Evolutionary conservation across 768 basidiomycete species (phyloP).

Genomic region (Hericium alpestre): DNA sequence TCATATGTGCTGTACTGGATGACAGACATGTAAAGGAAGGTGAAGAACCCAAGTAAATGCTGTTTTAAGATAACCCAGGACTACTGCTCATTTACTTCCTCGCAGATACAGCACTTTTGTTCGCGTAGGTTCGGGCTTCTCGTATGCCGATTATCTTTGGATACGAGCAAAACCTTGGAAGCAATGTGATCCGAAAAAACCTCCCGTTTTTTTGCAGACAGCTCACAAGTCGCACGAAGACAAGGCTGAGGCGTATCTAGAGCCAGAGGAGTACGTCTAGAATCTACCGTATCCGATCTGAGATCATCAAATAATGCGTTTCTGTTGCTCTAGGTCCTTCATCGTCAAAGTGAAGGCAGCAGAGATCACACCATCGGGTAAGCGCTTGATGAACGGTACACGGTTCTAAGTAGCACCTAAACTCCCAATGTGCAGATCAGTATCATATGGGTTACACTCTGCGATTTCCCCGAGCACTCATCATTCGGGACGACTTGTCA

Average conservation of each 20-base stretch:
- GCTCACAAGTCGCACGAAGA: slow-evolving; percentile 58
- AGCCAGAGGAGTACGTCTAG: slow-evolving; percentile 67
- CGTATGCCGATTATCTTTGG: slow-evolving; percentile 80
- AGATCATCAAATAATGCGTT: background rate
- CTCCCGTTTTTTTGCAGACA: slow-evolving; percentile 60
- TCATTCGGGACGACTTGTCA: slow-evolving; percentile 69
- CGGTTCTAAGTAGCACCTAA: background rate
- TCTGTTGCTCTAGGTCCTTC: slow-evolving; percentile 57
- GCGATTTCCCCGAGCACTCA: slow-evolving; percentile 83
- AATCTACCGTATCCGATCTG: background rate
- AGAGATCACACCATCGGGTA: slow-evolving; percentile 73
- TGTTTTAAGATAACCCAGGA: background rate
- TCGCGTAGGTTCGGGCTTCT: slow-evolving; percentile 83
- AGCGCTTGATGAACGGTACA: slow-evolving; percentile 1
- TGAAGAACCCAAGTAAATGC: slow-evolving; percentile 51
- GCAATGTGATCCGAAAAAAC: slow-evolving; percentile 58
- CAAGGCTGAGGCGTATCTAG: slow-evolving; percentile 84
- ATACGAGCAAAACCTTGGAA: slow-evolving; percentile 79
- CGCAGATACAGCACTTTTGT: slow-evolving; percentile 77
- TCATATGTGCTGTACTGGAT: slow-evolving; percentile 84
- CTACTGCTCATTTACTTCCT: background rate
- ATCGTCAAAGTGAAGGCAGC: slow-evolving; percentile 90
- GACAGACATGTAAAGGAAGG: slow-evolving; percentile 49
- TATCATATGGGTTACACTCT: slow-evolving; percentile 84
- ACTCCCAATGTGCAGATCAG: slow-evolving; percentile 39